phyloP scores from a whole-genome alignment of 768 basidiomycete species.

The Pleurotus sapidus region DNA sequence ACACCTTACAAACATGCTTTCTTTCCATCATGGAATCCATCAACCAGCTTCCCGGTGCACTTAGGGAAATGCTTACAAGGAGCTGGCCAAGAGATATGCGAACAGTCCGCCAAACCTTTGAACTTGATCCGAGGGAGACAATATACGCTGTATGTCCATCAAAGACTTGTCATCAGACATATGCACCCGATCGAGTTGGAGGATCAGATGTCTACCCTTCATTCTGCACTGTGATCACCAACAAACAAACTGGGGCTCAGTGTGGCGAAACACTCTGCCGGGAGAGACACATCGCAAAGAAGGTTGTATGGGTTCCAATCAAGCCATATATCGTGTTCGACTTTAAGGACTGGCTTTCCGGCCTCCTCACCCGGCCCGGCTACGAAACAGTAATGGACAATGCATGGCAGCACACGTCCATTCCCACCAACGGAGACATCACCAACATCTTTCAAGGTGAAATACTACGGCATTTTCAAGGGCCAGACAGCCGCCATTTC shows the following conservation, averaged over 20 bases:
- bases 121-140: background rate
- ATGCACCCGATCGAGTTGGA: too few relatives aligned
- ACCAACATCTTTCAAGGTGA: conserved; percentile 24
- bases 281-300: background rate
- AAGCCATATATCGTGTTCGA: conserved; percentile 18
- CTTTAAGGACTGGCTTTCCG: conserved; percentile 25
- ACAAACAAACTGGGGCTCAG: background rate
- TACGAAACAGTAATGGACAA: conserved; percentile 22
- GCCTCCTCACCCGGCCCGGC: conserved; percentile 19
- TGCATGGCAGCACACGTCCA: conserved; percentile 11
- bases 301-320: conserved; percentile 13
- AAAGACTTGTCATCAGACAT: background rate
- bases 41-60: background rate
- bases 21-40: background rate
- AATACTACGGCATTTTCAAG: conserved; percentile 20
- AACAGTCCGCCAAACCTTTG: background rate
- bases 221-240: background rate
- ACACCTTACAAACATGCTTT: background rate
- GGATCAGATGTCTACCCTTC: too few relatives aligned
- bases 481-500: conserved; percentile 21
- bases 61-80: background rate
- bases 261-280: background rate
- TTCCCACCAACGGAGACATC: conserved; percentile 7
- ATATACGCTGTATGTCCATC: conserved; percentile 4
- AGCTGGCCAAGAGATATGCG: background rate